Evolutionary conservation across 768 basidiomycete genomes (phyloP).

Genomic region (Gyrodon lividus): DNA sequence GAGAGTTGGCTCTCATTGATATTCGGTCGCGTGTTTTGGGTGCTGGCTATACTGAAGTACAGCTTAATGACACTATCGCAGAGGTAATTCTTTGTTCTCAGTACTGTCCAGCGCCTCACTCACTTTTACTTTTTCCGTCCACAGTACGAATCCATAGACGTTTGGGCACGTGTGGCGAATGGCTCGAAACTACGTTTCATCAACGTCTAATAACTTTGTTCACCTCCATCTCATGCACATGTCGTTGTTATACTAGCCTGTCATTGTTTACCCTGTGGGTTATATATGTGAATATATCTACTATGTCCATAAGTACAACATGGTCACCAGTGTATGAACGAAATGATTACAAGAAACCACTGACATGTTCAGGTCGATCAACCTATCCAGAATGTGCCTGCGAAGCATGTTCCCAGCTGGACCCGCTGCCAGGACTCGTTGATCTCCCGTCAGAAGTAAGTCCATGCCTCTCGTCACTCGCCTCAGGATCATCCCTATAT

Average conservation of each 20-base stretch:
- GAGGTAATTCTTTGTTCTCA: conserved; percentile 50
- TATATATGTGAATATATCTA: conserved; percentile 20
- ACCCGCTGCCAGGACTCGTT: conserved; percentile 42
- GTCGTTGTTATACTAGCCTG: conserved; percentile 16
- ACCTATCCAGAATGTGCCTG: conserved; percentile 31
- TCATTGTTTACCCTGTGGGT: conserved; percentile 5
- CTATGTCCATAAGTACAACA: conserved; percentile 21
- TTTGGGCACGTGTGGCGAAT: conserved; percentile 82
- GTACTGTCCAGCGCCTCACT: neutral
- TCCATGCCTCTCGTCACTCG: conserved; percentile 2
- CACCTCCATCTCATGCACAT: neutral
- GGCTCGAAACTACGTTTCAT: conserved; percentile 78
- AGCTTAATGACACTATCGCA: conserved; percentile 81
- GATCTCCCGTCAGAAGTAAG: conserved; percentile 11
- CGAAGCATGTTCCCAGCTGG: conserved; percentile 76
- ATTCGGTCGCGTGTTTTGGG: conserved; percentile 82
- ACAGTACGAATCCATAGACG: conserved; percentile 85
- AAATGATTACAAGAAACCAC: no score
- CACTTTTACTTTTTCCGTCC: conserved; percentile 14
- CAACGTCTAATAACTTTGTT: conserved; percentile 15
- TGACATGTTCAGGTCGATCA: neutral
- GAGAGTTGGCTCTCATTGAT: conserved; percentile 81
- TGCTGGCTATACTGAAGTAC: conserved; percentile 87
- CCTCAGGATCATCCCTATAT: conserved; percentile 57
- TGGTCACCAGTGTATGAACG: neutral